Conservation (phyloP, 176 grass and related monocot species). For the Dactylis glomerata region DNA sequence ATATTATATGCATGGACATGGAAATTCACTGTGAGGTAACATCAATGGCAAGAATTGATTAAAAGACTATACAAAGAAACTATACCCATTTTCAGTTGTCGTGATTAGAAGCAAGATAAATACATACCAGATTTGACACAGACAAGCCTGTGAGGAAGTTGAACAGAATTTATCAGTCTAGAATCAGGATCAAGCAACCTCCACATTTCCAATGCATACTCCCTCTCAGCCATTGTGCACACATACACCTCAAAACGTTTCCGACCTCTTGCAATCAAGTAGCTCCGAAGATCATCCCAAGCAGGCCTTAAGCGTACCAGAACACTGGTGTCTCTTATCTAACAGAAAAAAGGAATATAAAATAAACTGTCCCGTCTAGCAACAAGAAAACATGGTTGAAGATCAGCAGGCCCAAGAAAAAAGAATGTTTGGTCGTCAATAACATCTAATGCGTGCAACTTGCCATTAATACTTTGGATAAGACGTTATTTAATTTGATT, state of each 20-base stretch:
- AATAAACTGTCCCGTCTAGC: background rate
- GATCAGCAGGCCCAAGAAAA: background rate
- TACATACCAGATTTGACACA: conserved; percentile 70
- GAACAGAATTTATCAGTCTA: conserved; percentile 58
- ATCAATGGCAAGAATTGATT: background rate
- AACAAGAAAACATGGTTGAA: conserved; percentile 18
- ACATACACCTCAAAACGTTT: conserved; percentile 93
- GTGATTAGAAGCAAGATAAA: conserved; percentile 1
- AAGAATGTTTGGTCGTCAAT: background rate
- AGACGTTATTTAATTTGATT: background rate
- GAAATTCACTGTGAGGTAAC: conserved; percentile 10
- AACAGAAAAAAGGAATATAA: conserved; percentile 7
- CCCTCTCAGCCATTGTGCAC: conserved; percentile 88
- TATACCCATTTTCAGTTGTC: background rate
- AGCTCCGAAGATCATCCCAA: conserved; percentile 82
- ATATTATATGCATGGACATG: conserved; percentile 19
- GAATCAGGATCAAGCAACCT: conserved; percentile 75
- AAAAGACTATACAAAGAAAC: background rate
- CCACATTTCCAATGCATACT: conserved; percentile 91
- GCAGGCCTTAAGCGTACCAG: conserved; percentile 69
- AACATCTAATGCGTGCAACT: conserved; percentile 9
- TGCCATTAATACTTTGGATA: background rate
- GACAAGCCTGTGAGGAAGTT: conserved; percentile 64
- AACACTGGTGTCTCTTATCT: conserved; percentile 84
- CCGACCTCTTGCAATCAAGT: conserved; percentile 71